phyloP scores from a whole-genome alignment of 2,329 filamentous ascomycete species.

The Orbilia javanica region DNA sequence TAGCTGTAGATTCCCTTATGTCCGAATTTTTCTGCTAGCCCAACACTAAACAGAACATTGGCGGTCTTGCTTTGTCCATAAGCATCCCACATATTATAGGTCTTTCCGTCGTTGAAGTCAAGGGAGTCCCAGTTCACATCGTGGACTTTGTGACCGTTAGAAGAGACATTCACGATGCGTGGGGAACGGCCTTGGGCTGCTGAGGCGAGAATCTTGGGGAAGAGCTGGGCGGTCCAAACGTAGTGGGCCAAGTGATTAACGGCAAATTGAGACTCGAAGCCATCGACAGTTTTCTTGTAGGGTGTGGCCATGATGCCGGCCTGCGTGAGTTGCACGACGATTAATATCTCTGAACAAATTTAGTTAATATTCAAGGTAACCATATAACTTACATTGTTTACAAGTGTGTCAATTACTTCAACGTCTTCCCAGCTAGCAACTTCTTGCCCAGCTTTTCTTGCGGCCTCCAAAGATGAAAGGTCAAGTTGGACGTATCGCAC shows the following conservation, averaged over 20 bases:
- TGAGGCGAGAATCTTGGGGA: slow-evolving; percentile 61
- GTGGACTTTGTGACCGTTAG: slow-evolving; percentile 66
- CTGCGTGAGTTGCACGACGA: not conserved
- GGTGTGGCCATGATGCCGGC: slow-evolving; percentile 64
- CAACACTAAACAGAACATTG: slow-evolving; percentile 68
- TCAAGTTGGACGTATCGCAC: slow-evolving; percentile 65
- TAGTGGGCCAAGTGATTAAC: slow-evolving; percentile 66
- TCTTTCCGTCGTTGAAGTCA: slow-evolving; percentile 65
- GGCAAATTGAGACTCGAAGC: slow-evolving; percentile 65
- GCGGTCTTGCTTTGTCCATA: slow-evolving; percentile 71
- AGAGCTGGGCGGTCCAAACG: slow-evolving; percentile 65
- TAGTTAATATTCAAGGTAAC: not conserved
- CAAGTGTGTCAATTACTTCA: slow-evolving; percentile 65
- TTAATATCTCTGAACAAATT: not conserved
- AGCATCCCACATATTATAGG: slow-evolving; percentile 65
- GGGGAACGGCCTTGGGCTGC: slow-evolving; percentile 46
- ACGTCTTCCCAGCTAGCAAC: slow-evolving; percentile 64
- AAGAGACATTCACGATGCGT: slow-evolving; percentile 67
- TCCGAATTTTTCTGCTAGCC: slow-evolving; percentile 64
- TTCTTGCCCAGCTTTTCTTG: slow-evolving; percentile 65
- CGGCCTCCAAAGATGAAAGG: slow-evolving; percentile 65
- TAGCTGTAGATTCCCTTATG: slow-evolving; percentile 64
- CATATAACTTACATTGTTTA: slow-evolving; percentile 65
- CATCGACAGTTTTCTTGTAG: slow-evolving; percentile 64
- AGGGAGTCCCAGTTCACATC: slow-evolving; percentile 67